phyloP scores from a whole-genome alignment of 2,329 filamentous ascomycete genomes.

The Aureobasidium pullulans region DNA sequence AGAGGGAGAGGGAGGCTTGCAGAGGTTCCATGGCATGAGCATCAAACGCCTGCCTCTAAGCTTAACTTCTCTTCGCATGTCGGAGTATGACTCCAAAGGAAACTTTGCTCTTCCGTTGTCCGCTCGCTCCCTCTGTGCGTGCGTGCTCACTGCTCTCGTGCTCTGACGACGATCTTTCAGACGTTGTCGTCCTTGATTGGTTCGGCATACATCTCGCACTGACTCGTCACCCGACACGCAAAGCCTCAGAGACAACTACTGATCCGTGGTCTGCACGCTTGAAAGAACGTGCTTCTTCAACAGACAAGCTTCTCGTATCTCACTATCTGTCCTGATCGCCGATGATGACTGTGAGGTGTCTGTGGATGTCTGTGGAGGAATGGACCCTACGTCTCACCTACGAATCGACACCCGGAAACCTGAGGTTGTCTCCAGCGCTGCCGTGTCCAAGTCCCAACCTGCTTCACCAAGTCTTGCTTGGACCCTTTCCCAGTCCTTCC shows the following conservation, averaged over 20 bases:
- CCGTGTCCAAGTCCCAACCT: slow-evolving; percentile 61
- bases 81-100: background rate
- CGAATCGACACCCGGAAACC: slow-evolving; percentile 31
- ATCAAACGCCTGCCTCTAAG: slow-evolving; percentile 8
- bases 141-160: background rate
- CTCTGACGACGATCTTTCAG: background rate
- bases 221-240: slow-evolving; percentile 8
- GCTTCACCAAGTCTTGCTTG: slow-evolving; percentile 30
- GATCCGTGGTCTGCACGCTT: background rate
- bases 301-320: slow-evolving; percentile 9
- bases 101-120: background rate
- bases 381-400: background rate
- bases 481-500: slow-evolving; percentile 6
- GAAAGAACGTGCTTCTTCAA: background rate
- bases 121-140: background rate
- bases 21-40: background rate
- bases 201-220: slow-evolving; percentile 1
- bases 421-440: slow-evolving; percentile 59
- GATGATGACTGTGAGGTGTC: background rate
- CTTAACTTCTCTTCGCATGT: background rate
- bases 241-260: slow-evolving; percentile 4
- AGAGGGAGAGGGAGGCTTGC: background rate
- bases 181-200: background rate
- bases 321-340: background rate
- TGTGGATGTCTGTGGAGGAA: too few relatives aligned